Percentiles rank a stretch among this genome's conserved stretches.
Evolutionary conservation across 169 alveolate species (phyloP).

Genomic region (Perkinsus marinus): DNA sequence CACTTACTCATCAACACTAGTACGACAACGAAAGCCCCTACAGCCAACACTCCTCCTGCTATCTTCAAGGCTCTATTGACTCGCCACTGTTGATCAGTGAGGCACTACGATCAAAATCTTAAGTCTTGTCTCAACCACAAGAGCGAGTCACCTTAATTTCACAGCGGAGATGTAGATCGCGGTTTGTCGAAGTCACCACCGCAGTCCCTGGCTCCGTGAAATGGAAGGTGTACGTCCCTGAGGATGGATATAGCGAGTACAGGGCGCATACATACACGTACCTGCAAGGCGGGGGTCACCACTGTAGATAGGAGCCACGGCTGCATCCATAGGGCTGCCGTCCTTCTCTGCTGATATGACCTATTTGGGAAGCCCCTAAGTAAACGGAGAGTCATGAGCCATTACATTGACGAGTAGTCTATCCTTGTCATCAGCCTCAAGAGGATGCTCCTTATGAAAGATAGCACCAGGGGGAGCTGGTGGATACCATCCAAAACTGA

Average conservation of each 20-base stretch:
- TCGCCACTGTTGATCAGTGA: not conserved
- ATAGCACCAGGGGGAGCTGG: not conserved
- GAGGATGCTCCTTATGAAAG: not conserved
- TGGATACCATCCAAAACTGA: not conserved
- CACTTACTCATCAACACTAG: not conserved
- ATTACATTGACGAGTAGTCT: not conserved
- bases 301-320: not conserved
- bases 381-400: not conserved
- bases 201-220: not conserved
- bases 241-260: not conserved
- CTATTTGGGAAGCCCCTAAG: not conserved
- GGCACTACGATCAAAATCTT: not conserved
- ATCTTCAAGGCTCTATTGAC: not conserved
- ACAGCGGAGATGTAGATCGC: not conserved
- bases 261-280: not conserved
- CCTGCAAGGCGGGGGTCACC: not conserved
- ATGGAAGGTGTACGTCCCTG: not conserved
- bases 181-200: not conserved
- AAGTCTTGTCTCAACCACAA: not conserved
- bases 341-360: not conserved
- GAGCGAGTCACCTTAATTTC: not conserved
- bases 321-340: not conserved
- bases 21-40: not conserved
- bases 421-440: not conserved
- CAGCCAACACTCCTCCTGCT: not conserved